phyloP scores from a whole-genome alignment of 108 stramenopile species.

The Nitzschia putrida region DNA sequence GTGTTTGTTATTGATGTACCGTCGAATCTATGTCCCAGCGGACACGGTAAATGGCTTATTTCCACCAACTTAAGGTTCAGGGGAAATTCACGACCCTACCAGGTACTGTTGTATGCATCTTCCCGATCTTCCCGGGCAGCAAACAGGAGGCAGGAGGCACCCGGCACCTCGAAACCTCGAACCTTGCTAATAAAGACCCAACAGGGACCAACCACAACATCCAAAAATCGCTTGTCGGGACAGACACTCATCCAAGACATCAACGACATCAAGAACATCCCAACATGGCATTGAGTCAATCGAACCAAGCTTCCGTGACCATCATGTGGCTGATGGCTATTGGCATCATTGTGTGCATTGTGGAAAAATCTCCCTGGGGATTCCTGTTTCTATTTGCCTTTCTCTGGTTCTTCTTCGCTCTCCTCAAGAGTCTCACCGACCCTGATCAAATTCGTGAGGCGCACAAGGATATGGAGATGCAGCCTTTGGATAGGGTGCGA shows the following conservation, averaged over 20 bases:
- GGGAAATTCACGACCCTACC: too few relatives aligned
- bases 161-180: too few relatives aligned
- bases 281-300: constrained; percentile 10
- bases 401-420: neutral
- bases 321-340: constrained; percentile 19
- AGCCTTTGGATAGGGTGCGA: constrained; percentile 12
- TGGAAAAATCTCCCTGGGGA: neutral
- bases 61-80: too few relatives aligned
- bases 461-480: constrained; percentile 3
- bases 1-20: too few relatives aligned
- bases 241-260: too few relatives aligned
- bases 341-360: neutral
- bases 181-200: too few relatives aligned
- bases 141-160: too few relatives aligned
- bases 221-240: too few relatives aligned
- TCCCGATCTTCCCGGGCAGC: too few relatives aligned
- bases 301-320: neutral
- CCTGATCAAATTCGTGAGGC: neutral
- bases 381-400: constrained; percentile 4
- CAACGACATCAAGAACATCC: neutral
- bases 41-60: too few relatives aligned
- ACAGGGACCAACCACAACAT: neutral
- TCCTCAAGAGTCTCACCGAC: neutral
- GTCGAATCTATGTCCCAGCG: too few relatives aligned
- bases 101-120: too few relatives aligned